Evolutionary conservation across 805 yeast genomes (phyloP), one percentile per base, ranked within the genome.

Genomic region (Ogataea methylovora): DNA sequence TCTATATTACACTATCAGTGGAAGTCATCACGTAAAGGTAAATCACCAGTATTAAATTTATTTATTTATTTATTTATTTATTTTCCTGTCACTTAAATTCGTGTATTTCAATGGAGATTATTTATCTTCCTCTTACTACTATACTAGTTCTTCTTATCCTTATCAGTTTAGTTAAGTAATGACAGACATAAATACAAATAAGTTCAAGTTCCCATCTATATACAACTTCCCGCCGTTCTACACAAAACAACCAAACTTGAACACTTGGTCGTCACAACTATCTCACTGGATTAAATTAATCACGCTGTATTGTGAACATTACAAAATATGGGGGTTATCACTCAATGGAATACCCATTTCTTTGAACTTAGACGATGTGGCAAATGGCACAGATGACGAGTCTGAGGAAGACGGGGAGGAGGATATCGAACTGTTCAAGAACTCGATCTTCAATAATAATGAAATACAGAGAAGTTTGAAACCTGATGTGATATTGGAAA

Each of bases 141-240:
- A n/a, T n/a, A n/a, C n/a, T n/a, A n/a, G n/a, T 22, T 32, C 22
- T 20, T 17, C 20, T 9, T 24, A 10, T 13, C 13, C 11, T 13
- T 30, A 27, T 17, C 14, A 9, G 18, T 29, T 20, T 18, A 11
- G 32, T 29, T 11, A 29, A 9, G 18, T 23, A 12, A 13, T 11
- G 9, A 14, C 19, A 6, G 16, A 6, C 8, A 16, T 7, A 16
- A 28, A 16, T 34, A 12, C 29, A 3, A 24, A 29, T 8, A 30
- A 35, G 18, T 54, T 52, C 36, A 36, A 45, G 33, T 65, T 63
- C 34, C 83, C 84, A 5, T 54, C 69, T 4, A 76, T 79, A 14
- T 76, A 77, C 48, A 65, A 74, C 25, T 90, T 87, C 56, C 97
- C 97, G 5, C 98, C 98, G 0, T 75, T 90, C 45, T 90, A 77